Evolutionary conservation across 140 eudicot genomes (phyloP).

Genomic region (Bidens hawaiensis): DNA sequence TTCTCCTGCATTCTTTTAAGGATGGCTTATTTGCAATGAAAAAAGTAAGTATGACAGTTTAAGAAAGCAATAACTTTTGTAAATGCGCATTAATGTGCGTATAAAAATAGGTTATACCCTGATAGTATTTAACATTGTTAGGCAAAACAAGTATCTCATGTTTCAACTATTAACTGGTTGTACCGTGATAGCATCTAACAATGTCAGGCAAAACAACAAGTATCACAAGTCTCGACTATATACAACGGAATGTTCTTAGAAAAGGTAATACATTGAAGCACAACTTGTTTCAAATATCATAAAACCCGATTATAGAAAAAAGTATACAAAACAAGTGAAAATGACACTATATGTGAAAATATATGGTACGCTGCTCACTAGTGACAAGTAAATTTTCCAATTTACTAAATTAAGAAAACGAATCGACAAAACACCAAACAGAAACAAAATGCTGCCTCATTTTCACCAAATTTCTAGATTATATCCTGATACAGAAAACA

Average conservation of each 20-base stretch:
- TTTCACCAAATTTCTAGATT: background rate
- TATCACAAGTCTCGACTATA: background rate
- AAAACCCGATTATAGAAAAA: background rate
- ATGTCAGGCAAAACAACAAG: background rate
- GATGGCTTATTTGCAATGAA: background rate
- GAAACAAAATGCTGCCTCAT: constrained; percentile 6
- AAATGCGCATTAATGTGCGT: background rate
- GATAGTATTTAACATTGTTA: background rate
- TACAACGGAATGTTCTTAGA: background rate
- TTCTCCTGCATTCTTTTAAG: background rate
- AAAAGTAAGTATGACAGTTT: background rate
- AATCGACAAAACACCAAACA: background rate
- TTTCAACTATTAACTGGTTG: background rate
- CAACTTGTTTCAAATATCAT: background rate
- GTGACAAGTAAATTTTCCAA: background rate
- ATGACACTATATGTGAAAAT: background rate
- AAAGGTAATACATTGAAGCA: background rate
- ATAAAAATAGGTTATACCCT: background rate
- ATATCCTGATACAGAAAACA: background rate
- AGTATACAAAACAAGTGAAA: background rate
- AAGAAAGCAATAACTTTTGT: background rate
- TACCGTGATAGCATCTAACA: background rate
- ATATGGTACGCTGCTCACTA: background rate
- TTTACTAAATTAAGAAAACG: background rate
- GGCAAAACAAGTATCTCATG: background rate